phyloP scores from a whole-genome alignment of 768 basidiomycete genomes.

The Tulasnella sp. region DNA sequence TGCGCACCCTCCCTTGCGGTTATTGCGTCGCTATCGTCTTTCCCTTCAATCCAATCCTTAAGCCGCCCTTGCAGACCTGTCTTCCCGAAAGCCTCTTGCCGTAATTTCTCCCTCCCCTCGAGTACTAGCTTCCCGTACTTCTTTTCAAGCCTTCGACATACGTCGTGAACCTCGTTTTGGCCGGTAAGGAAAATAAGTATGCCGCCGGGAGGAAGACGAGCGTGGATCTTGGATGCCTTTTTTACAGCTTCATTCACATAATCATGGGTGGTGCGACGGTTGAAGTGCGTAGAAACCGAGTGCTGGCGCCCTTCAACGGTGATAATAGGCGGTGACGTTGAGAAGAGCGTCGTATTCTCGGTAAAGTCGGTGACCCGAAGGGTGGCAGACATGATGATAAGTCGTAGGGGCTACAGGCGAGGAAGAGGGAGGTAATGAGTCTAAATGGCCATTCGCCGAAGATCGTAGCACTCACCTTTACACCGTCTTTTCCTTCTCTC shows the following conservation, averaged over 20 bases:
- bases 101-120: conserved; percentile 39
- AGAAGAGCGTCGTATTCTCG: conserved; percentile 76
- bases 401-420: conserved; percentile 63
- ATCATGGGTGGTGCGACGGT: conserved; percentile 74
- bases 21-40: not conserved
- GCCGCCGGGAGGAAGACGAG: conserved; percentile 85
- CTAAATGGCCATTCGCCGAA: not conserved
- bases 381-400: conserved; percentile 99
- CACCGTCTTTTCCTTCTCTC: conserved; percentile 66
- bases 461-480: conserved; percentile 50
- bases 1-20: not conserved
- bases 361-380: conserved; percentile 90
- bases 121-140: conserved; percentile 67
- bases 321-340: conserved; percentile 83
- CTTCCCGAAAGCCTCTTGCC: not conserved
- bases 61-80: not conserved
- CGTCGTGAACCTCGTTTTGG: conserved; percentile 80
- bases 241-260: conserved; percentile 88
- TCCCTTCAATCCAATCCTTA: not conserved
- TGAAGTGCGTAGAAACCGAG: conserved; percentile 94
- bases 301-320: conserved; percentile 86
- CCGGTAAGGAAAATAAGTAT: conserved; percentile 93
- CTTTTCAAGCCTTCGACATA: conserved; percentile 76
- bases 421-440: conserved; percentile 6
- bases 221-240: conserved; percentile 89